Evolutionary conservation across 345 rosid species (phyloP), one percentile per base, ranked within the genome.

Genomic region (Cardamine occulta): DNA sequence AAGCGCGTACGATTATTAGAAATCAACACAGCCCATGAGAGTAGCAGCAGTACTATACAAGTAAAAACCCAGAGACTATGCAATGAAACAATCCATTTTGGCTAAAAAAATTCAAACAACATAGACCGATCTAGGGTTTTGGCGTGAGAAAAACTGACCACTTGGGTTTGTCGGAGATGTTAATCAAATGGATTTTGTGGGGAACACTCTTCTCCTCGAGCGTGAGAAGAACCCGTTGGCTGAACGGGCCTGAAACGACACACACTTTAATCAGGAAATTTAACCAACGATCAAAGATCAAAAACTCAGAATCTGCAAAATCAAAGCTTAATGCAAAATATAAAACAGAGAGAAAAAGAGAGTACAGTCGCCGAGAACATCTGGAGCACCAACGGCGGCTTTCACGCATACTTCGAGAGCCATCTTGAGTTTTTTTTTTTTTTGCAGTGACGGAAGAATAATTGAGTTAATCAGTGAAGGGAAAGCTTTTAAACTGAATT

Each of bases 161-260:
- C 40, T 91, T 79, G 37, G 95, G 99, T 79, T 88, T 91, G 72
- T 88, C 82, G 60, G 80, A 76, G 72, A 85, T 40, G 80, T 93
- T 77, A 73, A 96, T 63, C 13, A 91, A 89, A 67, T 73, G 81
- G 59, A 24, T 11, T 79, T 88, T 87, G 88, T 87, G 84, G 9
- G 89, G 74, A 34, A 96, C 56, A 24, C 74, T 81, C 96, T 96
- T 96, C 86, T 93, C 98, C 82, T 93, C 98, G 85, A 91, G 82
- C 44, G 93, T 93, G 44, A 93, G 83, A 18, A 81, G 65, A 70
- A 79, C 89, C 67, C 95, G 78, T 4, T 93, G 97, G 73, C 72
- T 81, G 48, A 93, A 91, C 10, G 97, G 98, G 45, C 98, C 97
- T 95, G 74, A 45, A 68, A 73, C 63, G 29, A 42, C 49, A 64